Base-by-base conservation (phyloP, 139 green algal genomes). In the Auxenochlorella pyrenoidosa region DNA sequence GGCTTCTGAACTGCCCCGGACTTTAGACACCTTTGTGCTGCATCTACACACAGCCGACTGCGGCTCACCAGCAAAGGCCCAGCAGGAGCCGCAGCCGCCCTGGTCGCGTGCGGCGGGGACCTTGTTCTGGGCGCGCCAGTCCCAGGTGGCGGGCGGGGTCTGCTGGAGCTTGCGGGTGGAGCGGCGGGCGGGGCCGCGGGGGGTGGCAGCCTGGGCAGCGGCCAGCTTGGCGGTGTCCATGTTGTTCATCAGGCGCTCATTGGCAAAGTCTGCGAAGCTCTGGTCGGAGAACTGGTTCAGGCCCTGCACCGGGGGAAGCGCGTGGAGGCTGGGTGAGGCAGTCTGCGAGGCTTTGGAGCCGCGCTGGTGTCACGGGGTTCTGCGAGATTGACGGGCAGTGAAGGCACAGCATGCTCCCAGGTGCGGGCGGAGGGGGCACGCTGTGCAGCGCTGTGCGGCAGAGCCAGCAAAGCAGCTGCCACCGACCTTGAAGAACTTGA, bases 11-110 rank as follows among this genome's bases (percentile, higher is more conserved):
- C n/a, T n/a, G n/a, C n/a, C n/a, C n/a, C n/a, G n/a, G n/a, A n/a
- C n/a, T n/a, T n/a, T n/a, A n/a, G n/a, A n/a, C n/a, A n/a, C n/a
- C n/a, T n/a, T n/a, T n/a, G n/a, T n/a, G n/a, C n/a, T n/a, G n/a
- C n/a, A n/a, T n/a, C n/a, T 36, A n/a, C 63, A 72, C 63, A 19
- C 63, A 72, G n/a, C n/a, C n/a, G n/a, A n/a, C n/a, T n/a, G n/a
- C n/a, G n/a, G 32, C 66, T 34, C 32, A 38, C 66, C 66, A 0
- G 75, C 76, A 30, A 58, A 82, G 16, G 70, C 70, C 76, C 76
- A 82, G 76, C 76, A 82, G 44, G 76, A 65, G 32, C 76, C 76
- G 76, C 76, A 82, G 76, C 47, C 47, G 47, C 76, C 76, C 76
- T 82, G 76, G 76, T 82, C 51, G 32, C 76, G 76, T 13, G 43